A percentile compares a stretch with the other conserved stretches of the same genome.
These are phyloP conservation scores for Diplodia intermedia DNA, from an alignment of 2,329 filamentous ascomycete genomes.

Conservation along the genomic window DNA sequence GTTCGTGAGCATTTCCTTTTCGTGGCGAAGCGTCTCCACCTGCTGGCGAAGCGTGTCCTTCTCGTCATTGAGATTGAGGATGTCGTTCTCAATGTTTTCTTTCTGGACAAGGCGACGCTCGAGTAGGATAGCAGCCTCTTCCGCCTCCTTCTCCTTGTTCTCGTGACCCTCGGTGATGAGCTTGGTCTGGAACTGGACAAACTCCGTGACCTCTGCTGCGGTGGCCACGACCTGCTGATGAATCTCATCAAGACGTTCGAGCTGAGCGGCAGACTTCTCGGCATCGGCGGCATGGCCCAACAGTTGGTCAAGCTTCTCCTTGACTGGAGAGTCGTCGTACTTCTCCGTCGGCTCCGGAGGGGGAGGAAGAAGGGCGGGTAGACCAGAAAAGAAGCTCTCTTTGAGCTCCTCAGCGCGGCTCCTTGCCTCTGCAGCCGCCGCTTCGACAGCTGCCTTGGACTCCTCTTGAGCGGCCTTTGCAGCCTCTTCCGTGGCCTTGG, in stretches of 20 bases:
- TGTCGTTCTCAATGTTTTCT: constrained; percentile 61
- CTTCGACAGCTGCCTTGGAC: constrained; percentile 42
- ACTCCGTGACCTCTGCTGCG: constrained; percentile 81
- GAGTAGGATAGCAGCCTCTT: constrained; percentile 80
- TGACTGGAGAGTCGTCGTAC: constrained; percentile 64
- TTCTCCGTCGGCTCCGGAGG: constrained; percentile 49
- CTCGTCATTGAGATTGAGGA: constrained; percentile 52
- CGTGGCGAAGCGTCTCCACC: constrained; percentile 66
- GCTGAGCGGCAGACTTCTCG: constrained; percentile 73
- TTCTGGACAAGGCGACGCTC: constrained; percentile 75
- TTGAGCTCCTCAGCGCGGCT: constrained; percentile 52
- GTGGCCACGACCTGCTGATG: constrained; percentile 86
- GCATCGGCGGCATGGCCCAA: constrained; percentile 70
- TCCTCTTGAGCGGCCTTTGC: constrained; percentile 50
- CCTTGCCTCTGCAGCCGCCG: constrained; percentile 53
- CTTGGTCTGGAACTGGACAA: constrained; percentile 77
- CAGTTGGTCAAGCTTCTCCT: constrained; percentile 62
- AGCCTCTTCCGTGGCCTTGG: constrained; percentile 63
- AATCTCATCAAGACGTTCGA: constrained; percentile 86
- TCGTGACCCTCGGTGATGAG: constrained; percentile 79
- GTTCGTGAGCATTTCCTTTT: constrained; percentile 76
- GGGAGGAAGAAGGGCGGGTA: constrained; percentile 55
- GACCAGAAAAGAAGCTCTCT: constrained; percentile 48
- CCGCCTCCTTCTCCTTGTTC: constrained; percentile 76
- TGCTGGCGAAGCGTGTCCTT: constrained; percentile 58